Evolutionary conservation across 805 yeast species (phyloP).

Genomic region (Saturnispora quitensis): DNA sequence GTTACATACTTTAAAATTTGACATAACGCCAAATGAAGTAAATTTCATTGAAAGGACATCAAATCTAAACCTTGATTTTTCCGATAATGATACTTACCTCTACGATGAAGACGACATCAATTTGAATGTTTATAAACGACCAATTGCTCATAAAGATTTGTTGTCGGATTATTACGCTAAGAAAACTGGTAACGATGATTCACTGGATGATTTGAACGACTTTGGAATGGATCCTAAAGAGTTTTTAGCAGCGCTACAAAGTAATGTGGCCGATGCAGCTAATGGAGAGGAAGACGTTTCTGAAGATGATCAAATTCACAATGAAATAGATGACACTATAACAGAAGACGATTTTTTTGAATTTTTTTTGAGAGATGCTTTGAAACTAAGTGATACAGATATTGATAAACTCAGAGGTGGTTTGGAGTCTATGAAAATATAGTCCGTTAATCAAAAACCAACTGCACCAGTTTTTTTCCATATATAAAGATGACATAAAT

Average conservation of each 20-base stretch:
- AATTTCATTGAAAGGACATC: not conserved
- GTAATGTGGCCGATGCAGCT: not conserved
- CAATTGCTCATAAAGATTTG: not conserved
- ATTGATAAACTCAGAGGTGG: conserved; percentile 28
- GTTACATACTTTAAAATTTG: not conserved
- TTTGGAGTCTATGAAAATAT: not conserved
- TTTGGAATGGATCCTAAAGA: not conserved
- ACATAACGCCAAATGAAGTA: not conserved
- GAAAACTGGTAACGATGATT: too few species aligned
- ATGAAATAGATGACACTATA: conserved; percentile 29
- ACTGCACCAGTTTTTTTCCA: too few species aligned
- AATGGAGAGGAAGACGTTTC: too few species aligned
- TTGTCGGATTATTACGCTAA: not conserved
- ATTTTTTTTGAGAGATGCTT: conserved; percentile 46
- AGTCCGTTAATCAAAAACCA: not conserved
- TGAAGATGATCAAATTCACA: conserved; percentile 16
- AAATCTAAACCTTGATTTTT: conserved; percentile 10
- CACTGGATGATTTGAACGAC: not conserved
- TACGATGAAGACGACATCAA: conserved; percentile 2
- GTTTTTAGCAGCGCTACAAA: not conserved
- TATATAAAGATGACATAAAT: too few species aligned
- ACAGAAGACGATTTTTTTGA: conserved; percentile 68
- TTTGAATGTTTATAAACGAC: conserved; percentile 1
- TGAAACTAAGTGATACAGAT: conserved; percentile 39
- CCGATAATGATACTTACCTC: conserved; percentile 5